A percentile compares a stretch with the other conserved stretches of the same genome.
These are phyloP conservation scores for Metarhizium humberi DNA, from an alignment of 2,329 filamentous ascomycete genomes.

Conservation along the genomic window DNA sequence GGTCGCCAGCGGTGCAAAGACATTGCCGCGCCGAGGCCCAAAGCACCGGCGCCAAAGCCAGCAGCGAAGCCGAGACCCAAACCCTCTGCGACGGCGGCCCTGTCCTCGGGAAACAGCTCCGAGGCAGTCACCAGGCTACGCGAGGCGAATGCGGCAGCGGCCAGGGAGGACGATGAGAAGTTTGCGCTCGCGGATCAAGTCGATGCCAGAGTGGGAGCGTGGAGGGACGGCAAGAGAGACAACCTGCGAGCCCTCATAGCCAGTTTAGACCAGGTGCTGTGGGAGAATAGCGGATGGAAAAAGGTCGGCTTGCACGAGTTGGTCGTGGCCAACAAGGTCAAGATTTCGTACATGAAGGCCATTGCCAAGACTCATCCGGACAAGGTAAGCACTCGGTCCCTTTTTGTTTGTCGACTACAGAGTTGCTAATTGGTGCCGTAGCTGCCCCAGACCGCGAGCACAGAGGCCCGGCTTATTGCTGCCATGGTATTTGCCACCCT, in stretches of 20 bases:
- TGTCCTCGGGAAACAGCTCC: conserved; percentile 41
- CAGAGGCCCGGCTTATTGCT: conserved; percentile 57
- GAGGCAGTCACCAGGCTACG: conserved; percentile 78
- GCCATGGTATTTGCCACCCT: conserved; percentile 57
- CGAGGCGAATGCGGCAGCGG: conserved; percentile 75
- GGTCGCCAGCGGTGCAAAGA: conserved; percentile 86
- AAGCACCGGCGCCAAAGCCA: conserved; percentile 23
- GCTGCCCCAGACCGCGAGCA: conserved; percentile 55
- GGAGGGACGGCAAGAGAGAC: conserved; percentile 87
- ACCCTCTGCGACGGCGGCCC: conserved; percentile 29
- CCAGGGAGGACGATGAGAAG: conserved; percentile 83
- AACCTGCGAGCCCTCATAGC: conserved; percentile 83
- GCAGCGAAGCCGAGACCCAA: conserved; percentile 36
- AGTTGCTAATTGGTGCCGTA: conserved; percentile 20
- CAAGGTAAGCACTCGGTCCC: conserved; percentile 57
- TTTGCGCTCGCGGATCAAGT: conserved; percentile 82
- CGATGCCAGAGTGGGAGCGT: conserved; percentile 66
- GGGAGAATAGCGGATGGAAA: conserved; percentile 92
- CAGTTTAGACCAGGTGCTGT: conserved; percentile 81
- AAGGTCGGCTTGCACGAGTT: conserved; percentile 91
- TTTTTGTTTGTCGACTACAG: not conserved
- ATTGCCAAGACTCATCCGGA: conserved; percentile 98
- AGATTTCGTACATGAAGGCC: conserved; percentile 97
- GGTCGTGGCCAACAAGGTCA: conserved; percentile 88
- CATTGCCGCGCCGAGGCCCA: conserved; percentile 64